These are phyloP conservation scores for Pythium oligandrum DNA, from an alignment of 352 stramenopile species.

Conservation along the genomic window DNA sequence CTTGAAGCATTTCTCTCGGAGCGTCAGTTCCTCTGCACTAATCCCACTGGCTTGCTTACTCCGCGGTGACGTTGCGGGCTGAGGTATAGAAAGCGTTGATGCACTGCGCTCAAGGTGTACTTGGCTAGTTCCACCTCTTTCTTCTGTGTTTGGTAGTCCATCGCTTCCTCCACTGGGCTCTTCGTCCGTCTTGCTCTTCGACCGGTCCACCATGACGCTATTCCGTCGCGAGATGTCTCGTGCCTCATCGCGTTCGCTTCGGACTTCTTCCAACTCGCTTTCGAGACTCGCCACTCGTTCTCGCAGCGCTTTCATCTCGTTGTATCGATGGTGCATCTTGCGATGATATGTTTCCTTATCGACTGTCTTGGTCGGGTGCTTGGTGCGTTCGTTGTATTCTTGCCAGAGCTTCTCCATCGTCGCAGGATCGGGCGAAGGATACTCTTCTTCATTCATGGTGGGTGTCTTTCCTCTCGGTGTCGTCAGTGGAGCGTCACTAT, in stretches of 20 bases:
- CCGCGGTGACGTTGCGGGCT: conserved; percentile 6
- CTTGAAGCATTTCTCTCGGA: conserved; percentile 46
- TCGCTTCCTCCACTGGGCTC: not conserved
- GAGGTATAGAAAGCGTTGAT: conserved; percentile 7
- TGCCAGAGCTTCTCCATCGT: conserved; percentile 58
- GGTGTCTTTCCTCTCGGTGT: not conserved
- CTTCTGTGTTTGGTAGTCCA: not conserved
- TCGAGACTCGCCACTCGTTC: conserved; percentile 46
- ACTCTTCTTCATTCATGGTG: conserved; percentile 1
- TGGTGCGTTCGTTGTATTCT: conserved; percentile 49
- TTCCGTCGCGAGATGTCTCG: conserved; percentile 10
- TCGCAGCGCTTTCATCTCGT: conserved; percentile 45
- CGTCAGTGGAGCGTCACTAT: not conserved
- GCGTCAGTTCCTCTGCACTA: conserved; percentile 30
- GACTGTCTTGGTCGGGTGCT: conserved; percentile 33
- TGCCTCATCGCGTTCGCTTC: conserved; percentile 34
- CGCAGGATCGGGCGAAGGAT: conserved; percentile 24
- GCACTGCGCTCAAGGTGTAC: not conserved
- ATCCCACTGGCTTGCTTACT: not conserved
- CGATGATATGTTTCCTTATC: conserved; percentile 56
- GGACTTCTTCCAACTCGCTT: conserved; percentile 27
- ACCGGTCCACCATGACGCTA: conserved; percentile 1
- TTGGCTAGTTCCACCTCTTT: not conserved
- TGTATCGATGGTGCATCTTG: conserved; percentile 72
- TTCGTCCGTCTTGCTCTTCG: conserved; percentile 5